Base-by-base conservation (phyloP, 805 yeast species). In the Alloascoidea africana region DNA sequence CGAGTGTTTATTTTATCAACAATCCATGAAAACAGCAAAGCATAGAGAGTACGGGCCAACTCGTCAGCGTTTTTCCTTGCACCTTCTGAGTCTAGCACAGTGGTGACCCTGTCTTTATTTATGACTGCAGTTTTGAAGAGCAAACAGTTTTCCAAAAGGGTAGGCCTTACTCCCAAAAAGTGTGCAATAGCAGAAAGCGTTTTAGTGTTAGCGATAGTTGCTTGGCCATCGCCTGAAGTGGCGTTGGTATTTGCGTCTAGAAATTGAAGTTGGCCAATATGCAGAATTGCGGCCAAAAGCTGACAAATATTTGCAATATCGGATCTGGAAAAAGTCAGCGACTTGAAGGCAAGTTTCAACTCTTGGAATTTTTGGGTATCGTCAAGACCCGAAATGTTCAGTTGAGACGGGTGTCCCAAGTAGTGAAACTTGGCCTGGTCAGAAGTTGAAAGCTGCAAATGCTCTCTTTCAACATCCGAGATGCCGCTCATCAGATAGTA, bases 401-500 rank as follows among this genome's bases (percentile, higher is more conserved):
- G 47, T 37, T 59, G 61, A 5, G 66, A 48, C 15, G 56, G 56
- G 38, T 61, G 62, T 27, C 64, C 66, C 27, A 70, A 57, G 47
- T 69, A 73, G 18, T 60, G 44, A 46, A 55, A 61, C 18, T 59
- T 55, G 38, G 62, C 60, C 16, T 49, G 42, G 17, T 51, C 39
- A 14, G 51, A 43, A 23, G 57, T 52, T 27, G 50, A 51, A 23
- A 72, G 55, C 4, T 60, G 64, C 36, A 69, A 58, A 23, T 60
- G 61, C 4, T 52, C 48, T 15, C 69, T 54, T 34, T 62, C 63
- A 4, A 57, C 46, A 8, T 53, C 49, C n/a, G 63, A 57, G 36
- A 61, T 58, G 1, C 78, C 78, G 39, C 64, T 63, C 14, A 73
- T 53, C 38, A 73, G 62, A 46, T 70, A 73, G 50, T 73, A 73